These are phyloP conservation scores for Talaromyces sp. DNA, from an alignment of 2,329 filamentous ascomycete species.

Conservation along the genomic window DNA sequence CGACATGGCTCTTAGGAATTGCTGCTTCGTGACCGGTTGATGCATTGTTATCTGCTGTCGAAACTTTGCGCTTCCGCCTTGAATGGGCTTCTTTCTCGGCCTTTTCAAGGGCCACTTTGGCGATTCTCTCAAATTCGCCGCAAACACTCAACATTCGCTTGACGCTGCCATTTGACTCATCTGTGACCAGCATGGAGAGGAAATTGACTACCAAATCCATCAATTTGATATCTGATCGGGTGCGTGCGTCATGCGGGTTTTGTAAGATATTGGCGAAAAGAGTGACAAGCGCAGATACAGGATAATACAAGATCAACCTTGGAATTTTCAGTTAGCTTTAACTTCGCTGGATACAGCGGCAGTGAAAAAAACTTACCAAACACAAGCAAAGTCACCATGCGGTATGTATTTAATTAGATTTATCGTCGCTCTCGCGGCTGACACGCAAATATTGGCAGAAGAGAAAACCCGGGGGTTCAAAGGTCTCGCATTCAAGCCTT, in stretches of 20 bases:
- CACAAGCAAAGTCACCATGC: conserved; percentile 87
- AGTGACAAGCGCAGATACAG: conserved; percentile 89
- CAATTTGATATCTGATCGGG: conserved; percentile 79
- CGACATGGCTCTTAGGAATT: conserved; percentile 9
- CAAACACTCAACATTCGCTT: conserved; percentile 92
- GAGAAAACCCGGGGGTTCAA: conserved; percentile 93
- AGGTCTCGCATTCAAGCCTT: conserved; percentile 83
- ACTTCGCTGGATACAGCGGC: background rate
- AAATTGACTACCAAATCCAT: conserved; percentile 95
- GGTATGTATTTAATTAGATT: conserved; percentile 93
- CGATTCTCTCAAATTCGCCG: conserved; percentile 94
- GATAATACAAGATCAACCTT: conserved; percentile 90
- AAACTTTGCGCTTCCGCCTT: conserved; percentile 76
- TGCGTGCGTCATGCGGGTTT: conserved; percentile 83
- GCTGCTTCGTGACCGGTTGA: conserved; percentile 8
- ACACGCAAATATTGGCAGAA: conserved; percentile 86
- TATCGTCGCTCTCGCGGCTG: conserved; percentile 86
- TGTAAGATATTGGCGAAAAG: conserved; percentile 95
- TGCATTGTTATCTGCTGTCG: background rate
- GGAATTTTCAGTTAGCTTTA: conserved; percentile 23
- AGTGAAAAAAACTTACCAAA: conserved; percentile 65
- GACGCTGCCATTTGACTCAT: conserved; percentile 84
- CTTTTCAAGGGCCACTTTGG: conserved; percentile 83
- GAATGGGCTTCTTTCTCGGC: conserved; percentile 77
- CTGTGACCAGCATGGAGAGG: conserved; percentile 78